Percentiles rank a stretch among this genome's conserved stretches.
Evolutionary conservation across 2,329 filamentous ascomycete genomes (phyloP).

Genomic region (Aspergillus aculeatinus): DNA sequence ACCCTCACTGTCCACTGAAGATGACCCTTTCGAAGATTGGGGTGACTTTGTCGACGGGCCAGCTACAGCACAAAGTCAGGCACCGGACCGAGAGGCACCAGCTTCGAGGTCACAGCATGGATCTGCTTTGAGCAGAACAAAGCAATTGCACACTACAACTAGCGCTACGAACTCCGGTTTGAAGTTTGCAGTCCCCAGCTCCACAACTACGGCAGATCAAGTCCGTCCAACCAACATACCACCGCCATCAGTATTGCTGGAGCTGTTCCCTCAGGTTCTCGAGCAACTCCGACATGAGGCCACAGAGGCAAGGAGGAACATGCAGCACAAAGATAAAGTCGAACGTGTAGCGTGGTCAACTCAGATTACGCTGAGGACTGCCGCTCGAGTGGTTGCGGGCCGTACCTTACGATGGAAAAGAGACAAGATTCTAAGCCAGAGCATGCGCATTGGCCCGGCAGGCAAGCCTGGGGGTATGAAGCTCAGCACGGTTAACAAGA

Average conservation of each 20-base stretch:
- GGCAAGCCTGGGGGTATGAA: constrained; percentile 84
- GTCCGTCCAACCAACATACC: constrained; percentile 80
- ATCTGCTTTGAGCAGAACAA: background rate
- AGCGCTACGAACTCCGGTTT: background rate
- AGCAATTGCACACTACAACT: background rate
- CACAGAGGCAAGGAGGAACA: constrained; percentile 63
- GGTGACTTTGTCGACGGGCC: constrained; percentile 53
- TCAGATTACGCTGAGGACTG: constrained; percentile 50
- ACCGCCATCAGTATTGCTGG: constrained; percentile 78
- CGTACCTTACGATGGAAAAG: constrained; percentile 87
- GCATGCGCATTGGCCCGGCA: constrained; percentile 79
- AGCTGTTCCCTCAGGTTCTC: constrained; percentile 71
- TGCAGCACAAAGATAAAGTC: constrained; percentile 42
- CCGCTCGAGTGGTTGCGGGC: constrained; percentile 78
- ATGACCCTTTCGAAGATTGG: constrained; percentile 42
- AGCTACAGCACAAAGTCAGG: constrained; percentile 10
- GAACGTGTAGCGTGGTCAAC: constrained; percentile 26
- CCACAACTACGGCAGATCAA: constrained; percentile 11
- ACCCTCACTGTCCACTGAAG: constrained; percentile 18
- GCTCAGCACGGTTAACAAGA: constrained; percentile 78
- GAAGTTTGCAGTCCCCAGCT: background rate
- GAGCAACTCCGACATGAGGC: constrained; percentile 63
- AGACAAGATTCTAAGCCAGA: constrained; percentile 78
- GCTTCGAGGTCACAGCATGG: background rate
- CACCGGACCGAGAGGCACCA: constrained; percentile 10